These are phyloP conservation scores for Sphagnum contortum DNA, from an alignment of 225 moss, liverwort and hornwort species.

Conservation along the genomic window DNA sequence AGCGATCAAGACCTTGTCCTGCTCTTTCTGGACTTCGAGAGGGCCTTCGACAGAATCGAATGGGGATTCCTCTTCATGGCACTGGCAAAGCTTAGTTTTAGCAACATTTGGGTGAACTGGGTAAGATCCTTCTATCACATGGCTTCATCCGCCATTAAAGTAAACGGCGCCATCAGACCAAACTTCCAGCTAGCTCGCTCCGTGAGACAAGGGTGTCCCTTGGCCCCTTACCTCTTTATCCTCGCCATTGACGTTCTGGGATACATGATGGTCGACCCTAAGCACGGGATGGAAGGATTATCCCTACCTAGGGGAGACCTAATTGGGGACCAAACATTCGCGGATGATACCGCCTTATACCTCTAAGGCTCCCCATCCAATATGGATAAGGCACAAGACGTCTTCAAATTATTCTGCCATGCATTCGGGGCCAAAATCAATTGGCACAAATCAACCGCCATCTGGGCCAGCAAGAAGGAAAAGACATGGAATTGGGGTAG, in stretches of 20 bases:
- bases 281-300: not conserved
- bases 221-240: not conserved
- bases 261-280: not conserved
- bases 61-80: not conserved
- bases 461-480: not conserved
- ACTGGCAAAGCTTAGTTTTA: not conserved
- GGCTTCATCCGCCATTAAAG: not conserved
- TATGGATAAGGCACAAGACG: not conserved
- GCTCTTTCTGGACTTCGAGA: conserved; percentile 1
- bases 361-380: not conserved
- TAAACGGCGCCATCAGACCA: not conserved
- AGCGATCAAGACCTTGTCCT: not conserved
- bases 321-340: not conserved
- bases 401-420: not conserved
- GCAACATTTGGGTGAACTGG: not conserved
- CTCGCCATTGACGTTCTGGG: not conserved
- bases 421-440: not conserved
- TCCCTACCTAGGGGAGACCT: not conserved
- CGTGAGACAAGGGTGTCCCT: conserved; percentile 2
- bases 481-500: no score
- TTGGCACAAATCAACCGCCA: not conserved
- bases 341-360: not conserved
- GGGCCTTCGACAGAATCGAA: not conserved
- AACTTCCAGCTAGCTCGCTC: not conserved
- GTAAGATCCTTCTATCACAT: not conserved